Evolutionary conservation across 805 yeast genomes (phyloP).

Genomic region (Cyberlindnera xylosilytica): DNA sequence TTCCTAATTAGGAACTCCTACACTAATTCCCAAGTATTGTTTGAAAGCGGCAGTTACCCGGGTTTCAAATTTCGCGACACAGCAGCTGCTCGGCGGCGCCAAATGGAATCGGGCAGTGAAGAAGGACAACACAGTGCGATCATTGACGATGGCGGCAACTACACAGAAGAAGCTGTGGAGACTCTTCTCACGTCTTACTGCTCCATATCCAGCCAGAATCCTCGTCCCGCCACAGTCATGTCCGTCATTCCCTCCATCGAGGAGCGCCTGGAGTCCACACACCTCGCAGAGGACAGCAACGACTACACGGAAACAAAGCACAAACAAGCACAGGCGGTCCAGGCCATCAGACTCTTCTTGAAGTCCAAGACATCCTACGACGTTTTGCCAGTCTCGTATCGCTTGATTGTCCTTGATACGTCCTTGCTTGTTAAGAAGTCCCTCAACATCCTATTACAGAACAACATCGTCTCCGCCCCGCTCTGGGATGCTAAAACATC

Average conservation of each 20-base stretch:
- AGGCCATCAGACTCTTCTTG: slow-evolving; percentile 78
- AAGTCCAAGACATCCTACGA: slow-evolving; percentile 93
- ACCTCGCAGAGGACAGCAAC: slow-evolving; percentile 11
- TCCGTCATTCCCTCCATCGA: slow-evolving; percentile 23
- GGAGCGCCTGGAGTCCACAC: slow-evolving; percentile 24
- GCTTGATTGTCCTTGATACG: slow-evolving; percentile 91
- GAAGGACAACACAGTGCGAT: no score
- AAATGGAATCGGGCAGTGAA: no score
- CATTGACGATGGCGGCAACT: no score
- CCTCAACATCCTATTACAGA: slow-evolving; percentile 83
- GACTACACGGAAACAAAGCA: slow-evolving; percentile 9
- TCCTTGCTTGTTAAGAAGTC: slow-evolving; percentile 87
- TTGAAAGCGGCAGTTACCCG: not conserved
- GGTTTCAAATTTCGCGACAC: no score
- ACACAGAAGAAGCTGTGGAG: no score
- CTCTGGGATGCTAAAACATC: slow-evolving; percentile 90
- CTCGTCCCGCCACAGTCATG: no score
- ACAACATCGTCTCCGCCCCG: slow-evolving; percentile 94
- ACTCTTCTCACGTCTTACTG: no score
- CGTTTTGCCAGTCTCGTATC: slow-evolving; percentile 91
- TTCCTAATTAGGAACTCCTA: slow-evolving; percentile 16
- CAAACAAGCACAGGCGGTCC: slow-evolving; percentile 64
- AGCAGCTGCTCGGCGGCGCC: no score
- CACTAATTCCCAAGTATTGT: not conserved
- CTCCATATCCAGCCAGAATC: no score